Conservation (phyloP, 768 basidiomycete species). For the Pholiota microspora region DNA sequence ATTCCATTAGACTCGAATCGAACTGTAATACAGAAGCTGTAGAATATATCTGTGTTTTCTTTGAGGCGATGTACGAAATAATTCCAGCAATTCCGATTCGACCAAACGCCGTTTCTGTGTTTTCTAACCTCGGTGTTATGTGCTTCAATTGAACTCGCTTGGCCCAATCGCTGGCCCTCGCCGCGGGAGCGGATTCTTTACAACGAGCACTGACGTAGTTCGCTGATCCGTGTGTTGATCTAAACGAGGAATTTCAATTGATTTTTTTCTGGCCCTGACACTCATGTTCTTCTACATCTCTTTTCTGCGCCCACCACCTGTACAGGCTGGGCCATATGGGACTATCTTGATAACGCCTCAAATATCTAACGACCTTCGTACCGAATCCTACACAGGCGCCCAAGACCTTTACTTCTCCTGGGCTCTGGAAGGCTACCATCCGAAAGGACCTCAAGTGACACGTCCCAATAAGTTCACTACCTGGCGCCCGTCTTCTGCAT, state of each 20-base stretch:
- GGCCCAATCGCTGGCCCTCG: too few relatives aligned
- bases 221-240: neutral
- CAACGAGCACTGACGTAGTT: neutral
- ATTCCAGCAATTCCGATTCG: too few relatives aligned
- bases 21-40: too few relatives aligned
- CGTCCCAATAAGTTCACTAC: slow-evolving; percentile 67
- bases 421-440: slow-evolving; percentile 27
- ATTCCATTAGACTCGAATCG: too few relatives aligned
- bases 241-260: neutral
- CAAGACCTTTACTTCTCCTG: slow-evolving; percentile 75
- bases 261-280: neutral
- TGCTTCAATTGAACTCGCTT: too few relatives aligned
- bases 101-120: too few relatives aligned
- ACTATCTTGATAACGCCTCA: slow-evolving; percentile 73
- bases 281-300: slow-evolving; percentile 87
- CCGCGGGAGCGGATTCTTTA: too few relatives aligned
- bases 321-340: slow-evolving; percentile 39
- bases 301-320: slow-evolving; percentile 84
- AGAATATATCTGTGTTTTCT: too few relatives aligned
- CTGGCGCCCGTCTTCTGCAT: slow-evolving; percentile 65
- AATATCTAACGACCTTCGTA: slow-evolving; percentile 87
- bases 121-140: too few relatives aligned
- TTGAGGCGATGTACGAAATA: too few relatives aligned
- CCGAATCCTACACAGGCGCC: slow-evolving; percentile 56
- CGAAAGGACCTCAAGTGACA: slow-evolving; percentile 25